phyloP scores from a whole-genome alignment of 2,329 filamentous ascomycete genomes.

The Parafenestella ontariensis region DNA sequence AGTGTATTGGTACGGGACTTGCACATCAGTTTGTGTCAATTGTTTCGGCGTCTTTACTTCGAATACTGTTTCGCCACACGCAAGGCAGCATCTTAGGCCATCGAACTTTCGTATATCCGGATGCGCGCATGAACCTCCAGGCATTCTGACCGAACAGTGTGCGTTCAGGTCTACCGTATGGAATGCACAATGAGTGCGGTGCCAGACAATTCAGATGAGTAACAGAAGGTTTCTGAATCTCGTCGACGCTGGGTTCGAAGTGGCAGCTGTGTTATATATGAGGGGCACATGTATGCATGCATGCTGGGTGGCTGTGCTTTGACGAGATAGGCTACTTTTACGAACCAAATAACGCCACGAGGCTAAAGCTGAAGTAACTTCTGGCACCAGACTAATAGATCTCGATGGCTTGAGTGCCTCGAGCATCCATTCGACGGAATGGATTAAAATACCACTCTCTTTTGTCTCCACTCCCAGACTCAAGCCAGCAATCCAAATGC shows the following conservation, averaged over 20 bases:
- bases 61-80: constrained; percentile 17
- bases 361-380: background rate
- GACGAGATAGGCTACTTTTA: background rate
- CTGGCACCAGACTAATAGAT: constrained; percentile 3
- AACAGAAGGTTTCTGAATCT: no score
- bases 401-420: constrained; percentile 11
- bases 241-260: background rate
- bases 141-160: background rate
- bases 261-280: background rate
- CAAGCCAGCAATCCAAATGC: constrained; percentile 16
- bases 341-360: background rate
- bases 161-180: background rate
- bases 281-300: background rate
- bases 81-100: constrained; percentile 16
- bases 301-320: background rate
- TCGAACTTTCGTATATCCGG: constrained; percentile 20
- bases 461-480: constrained; percentile 9
- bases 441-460: constrained; percentile 18
- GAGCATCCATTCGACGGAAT: constrained; percentile 13
- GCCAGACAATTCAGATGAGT: background rate
- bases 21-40: background rate
- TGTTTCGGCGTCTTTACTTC: background rate
- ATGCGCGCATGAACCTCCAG: constrained; percentile 9
- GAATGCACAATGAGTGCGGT: background rate
- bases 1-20: constrained; percentile 10